These are phyloP conservation scores for Tuber indicum DNA, from an alignment of 495 filamentous ascomycete genomes.

Conservation along the genomic window DNA sequence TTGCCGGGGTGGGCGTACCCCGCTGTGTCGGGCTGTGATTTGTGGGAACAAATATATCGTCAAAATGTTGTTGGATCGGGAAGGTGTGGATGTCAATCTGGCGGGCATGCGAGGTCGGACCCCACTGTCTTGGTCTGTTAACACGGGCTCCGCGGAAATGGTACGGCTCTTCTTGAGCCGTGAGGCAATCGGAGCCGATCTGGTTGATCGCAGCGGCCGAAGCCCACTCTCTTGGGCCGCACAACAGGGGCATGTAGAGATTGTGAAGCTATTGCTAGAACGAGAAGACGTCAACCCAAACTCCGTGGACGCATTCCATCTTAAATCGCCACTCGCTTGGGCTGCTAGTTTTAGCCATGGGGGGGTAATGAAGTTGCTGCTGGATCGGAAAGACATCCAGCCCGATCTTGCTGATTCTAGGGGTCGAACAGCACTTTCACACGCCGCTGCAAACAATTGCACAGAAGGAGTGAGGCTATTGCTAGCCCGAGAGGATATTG, in stretches of 20 bases:
- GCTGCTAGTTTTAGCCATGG: constrained; percentile 44
- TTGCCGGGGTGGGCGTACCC: constrained; percentile 17
- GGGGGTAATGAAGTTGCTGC: constrained; percentile 35
- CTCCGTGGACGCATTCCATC: constrained; percentile 28
- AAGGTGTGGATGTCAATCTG: constrained; percentile 9
- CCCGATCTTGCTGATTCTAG: constrained; percentile 11
- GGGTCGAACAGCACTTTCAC: constrained; percentile 35
- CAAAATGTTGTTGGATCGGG: constrained; percentile 27
- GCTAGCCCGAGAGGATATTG: constrained; percentile 14
- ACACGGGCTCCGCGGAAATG: background rate
- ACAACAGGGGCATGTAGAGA: constrained; percentile 29
- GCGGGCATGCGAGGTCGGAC: background rate
- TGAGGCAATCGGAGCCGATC: background rate
- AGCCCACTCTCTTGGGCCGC: constrained; percentile 42
- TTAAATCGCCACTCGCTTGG: constrained; percentile 42
- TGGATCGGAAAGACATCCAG: constrained; percentile 14
- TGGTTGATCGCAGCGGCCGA: constrained; percentile 7
- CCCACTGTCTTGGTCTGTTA: background rate
- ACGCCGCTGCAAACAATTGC: constrained; percentile 37
- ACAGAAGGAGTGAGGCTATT: constrained; percentile 38
- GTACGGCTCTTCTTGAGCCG: background rate
- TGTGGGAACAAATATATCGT: constrained; percentile 35
- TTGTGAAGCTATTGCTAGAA: constrained; percentile 36
- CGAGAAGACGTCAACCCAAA: constrained; percentile 23
- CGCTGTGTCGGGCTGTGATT: constrained; percentile 41